Percentiles rank a stretch among this genome's conserved stretches.
Evolutionary conservation across 495 filamentous ascomycete genomes (phyloP).

Genomic region (Parmelia sp.): DNA sequence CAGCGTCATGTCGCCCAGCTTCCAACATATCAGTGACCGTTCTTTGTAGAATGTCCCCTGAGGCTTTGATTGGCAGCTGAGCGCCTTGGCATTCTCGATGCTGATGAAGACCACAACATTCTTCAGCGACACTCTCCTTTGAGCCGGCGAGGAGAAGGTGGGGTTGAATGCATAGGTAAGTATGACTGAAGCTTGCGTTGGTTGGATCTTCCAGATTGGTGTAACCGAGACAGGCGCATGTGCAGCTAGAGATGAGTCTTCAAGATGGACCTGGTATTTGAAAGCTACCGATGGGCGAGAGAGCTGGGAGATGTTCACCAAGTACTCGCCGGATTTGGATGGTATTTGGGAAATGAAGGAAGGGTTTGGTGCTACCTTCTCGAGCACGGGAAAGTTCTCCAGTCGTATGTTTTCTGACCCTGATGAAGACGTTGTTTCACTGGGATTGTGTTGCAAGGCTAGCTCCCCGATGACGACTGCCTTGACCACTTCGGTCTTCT

Average conservation of each 20-base stretch:
- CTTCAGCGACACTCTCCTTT: conserved; percentile 54
- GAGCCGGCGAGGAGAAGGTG: conserved; percentile 41
- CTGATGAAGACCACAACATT: conserved; percentile 78
- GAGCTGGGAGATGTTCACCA: conserved; percentile 62
- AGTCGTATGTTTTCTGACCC: conserved; percentile 67
- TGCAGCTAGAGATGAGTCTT: conserved; percentile 52
- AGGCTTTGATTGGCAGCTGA: conserved; percentile 62
- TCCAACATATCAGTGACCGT: conserved; percentile 82
- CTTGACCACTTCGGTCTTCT: conserved; percentile 61
- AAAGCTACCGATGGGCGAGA: conserved; percentile 75
- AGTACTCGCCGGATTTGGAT: conserved; percentile 71
- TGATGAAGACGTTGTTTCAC: conserved; percentile 42
- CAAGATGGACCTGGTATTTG: conserved; percentile 87
- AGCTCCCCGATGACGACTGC: conserved; percentile 83
- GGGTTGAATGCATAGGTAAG: conserved; percentile 85
- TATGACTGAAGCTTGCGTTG: conserved; percentile 73
- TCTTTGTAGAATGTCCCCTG: conserved; percentile 78
- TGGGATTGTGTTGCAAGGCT: conserved; percentile 73
- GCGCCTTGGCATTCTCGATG: conserved; percentile 55
- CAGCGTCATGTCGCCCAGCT: conserved; percentile 70
- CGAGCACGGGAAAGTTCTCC: conserved; percentile 83
- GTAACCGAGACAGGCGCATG: conserved; percentile 73
- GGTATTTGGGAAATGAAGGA: conserved; percentile 69
- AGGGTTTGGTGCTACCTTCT: conserved; percentile 92
- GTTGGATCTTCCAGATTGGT: conserved; percentile 76